phyloP scores from a whole-genome alignment of 2,329 filamentous ascomycete genomes.

The Ophiocordyceps camponoti-rufipedis region DNA sequence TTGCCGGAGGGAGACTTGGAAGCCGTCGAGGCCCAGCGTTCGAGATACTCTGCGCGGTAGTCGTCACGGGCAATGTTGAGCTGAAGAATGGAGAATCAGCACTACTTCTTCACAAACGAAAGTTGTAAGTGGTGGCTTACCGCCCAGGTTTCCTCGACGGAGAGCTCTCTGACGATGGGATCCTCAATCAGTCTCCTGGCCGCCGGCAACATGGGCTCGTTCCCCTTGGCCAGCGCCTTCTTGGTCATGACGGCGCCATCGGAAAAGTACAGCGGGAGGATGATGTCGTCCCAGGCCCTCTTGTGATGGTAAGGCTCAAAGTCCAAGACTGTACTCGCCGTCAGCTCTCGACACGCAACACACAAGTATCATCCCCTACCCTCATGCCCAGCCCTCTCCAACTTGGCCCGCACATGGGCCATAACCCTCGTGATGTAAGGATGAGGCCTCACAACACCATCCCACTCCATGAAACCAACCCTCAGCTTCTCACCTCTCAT shows the following conservation, averaged over 20 bases:
- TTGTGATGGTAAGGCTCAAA: constrained; percentile 3
- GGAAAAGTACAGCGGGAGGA: constrained; percentile 30
- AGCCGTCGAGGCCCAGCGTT: constrained; percentile 18
- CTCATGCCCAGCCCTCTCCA: constrained; percentile 31
- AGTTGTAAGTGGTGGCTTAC: constrained; percentile 5
- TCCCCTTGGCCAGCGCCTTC: constrained; percentile 28
- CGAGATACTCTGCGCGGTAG: constrained; percentile 18
- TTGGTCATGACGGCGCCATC: constrained; percentile 39
- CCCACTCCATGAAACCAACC: constrained; percentile 23
- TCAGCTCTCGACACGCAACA: background rate
- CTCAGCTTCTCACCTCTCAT: constrained; percentile 3
- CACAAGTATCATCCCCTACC: constrained; percentile 16
- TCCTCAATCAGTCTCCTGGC: constrained; percentile 16
- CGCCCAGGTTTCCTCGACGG: constrained; percentile 21
- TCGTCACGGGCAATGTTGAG: constrained; percentile 18
- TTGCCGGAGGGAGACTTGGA: constrained; percentile 6
- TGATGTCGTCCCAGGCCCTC: constrained; percentile 15
- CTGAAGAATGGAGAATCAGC: constrained; percentile 2
- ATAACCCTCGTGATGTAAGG: constrained; percentile 40
- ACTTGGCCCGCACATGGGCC: constrained; percentile 27
- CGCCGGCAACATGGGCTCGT: constrained; percentile 39
- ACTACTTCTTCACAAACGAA: background rate
- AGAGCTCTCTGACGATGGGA: constrained; percentile 37
- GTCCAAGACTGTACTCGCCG: background rate
- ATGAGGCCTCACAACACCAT: constrained; percentile 40